Evolutionary conservation across 495 filamentous ascomycete species (phyloP).

Genomic region (Annulohypoxylon nitens): DNA sequence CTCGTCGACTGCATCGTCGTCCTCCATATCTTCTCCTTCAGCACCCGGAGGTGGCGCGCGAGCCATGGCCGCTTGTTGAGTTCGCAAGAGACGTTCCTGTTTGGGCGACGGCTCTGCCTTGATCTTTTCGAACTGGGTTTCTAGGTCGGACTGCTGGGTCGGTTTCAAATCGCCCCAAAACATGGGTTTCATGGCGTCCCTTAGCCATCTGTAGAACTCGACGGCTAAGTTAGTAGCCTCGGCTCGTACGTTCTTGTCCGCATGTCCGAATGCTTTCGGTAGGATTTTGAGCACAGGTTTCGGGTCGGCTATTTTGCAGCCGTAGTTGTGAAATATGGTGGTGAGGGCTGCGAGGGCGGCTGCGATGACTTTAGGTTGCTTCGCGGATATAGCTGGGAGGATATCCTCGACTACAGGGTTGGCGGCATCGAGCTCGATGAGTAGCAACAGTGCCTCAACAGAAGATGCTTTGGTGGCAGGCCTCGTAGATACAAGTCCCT

Average conservation of each 20-base stretch:
- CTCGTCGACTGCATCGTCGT: slow-evolving; percentile 75
- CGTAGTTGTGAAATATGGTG: slow-evolving; percentile 89
- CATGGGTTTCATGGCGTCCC: slow-evolving; percentile 97
- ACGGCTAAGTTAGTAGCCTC: slow-evolving; percentile 93
- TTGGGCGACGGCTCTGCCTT: slow-evolving; percentile 90
- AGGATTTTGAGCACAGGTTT: slow-evolving; percentile 93
- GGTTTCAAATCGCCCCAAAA: slow-evolving; percentile 98
- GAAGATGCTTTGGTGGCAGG: slow-evolving; percentile 89
- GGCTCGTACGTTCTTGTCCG: slow-evolving; percentile 98
- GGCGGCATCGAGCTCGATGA: slow-evolving; percentile 89
- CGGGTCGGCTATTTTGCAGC: slow-evolving; percentile 95
- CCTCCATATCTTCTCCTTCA: slow-evolving; percentile 69
- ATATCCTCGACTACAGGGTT: slow-evolving; percentile 92
- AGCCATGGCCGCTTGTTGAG: slow-evolving; percentile 87
- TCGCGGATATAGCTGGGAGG: slow-evolving; percentile 85
- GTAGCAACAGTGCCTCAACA: slow-evolving; percentile 87
- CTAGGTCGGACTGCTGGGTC: slow-evolving; percentile 93
- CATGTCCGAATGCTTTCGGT: slow-evolving; percentile 93
- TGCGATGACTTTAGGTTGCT: slow-evolving; percentile 94
- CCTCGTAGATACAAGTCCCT: slow-evolving; percentile 87
- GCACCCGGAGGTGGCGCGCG: slow-evolving; percentile 69
- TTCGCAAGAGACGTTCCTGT: slow-evolving; percentile 88
- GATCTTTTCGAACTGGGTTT: slow-evolving; percentile 92
- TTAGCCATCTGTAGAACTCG: slow-evolving; percentile 96
- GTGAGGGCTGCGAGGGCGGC: slow-evolving; percentile 84